Percentiles rank a stretch among this genome's conserved stretches.
Conservation (phyloP, 139 green algal species). For the Picochlorum sp. region DNA sequence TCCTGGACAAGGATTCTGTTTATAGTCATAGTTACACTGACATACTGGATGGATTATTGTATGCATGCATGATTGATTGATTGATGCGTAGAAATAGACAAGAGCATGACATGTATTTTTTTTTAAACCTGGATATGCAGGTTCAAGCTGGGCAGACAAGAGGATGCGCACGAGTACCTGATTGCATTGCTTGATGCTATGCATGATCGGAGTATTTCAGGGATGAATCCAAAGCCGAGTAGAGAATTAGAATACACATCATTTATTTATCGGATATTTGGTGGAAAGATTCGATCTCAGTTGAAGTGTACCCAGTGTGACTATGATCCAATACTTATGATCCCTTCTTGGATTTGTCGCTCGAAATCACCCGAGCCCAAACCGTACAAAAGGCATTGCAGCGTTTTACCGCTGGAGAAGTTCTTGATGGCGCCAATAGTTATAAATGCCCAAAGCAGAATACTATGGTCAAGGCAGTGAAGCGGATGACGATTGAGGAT, state of each 20-base stretch:
- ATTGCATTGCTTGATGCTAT: constrained; percentile 81
- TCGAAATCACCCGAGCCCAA: constrained; percentile 72
- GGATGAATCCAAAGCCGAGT: constrained; percentile 45
- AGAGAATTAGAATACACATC: constrained; percentile 55
- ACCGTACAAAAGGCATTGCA: constrained; percentile 48
- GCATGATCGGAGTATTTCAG: constrained; percentile 60
- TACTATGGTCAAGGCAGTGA: constrained; percentile 55
- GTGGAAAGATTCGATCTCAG: constrained; percentile 72
- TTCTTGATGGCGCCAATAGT: constrained; percentile 79
- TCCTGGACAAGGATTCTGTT: not conserved
- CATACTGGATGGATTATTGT: constrained; percentile 5
- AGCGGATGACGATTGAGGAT: constrained; percentile 70
- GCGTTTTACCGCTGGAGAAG: constrained; percentile 65
- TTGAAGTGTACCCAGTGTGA: constrained; percentile 76
- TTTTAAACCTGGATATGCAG: constrained; percentile 28
- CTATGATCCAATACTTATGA: constrained; percentile 79
- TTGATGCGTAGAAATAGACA: too few species aligned
- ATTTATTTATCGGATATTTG: constrained; percentile 87
- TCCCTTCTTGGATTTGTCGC: constrained; percentile 81
- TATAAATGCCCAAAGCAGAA: constrained; percentile 77
- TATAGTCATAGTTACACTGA: constrained; percentile 67
- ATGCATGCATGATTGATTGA: too few species aligned
- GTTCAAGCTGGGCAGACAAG: constrained; percentile 76
- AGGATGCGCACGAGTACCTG: constrained; percentile 88
- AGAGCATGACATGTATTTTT: too few species aligned